Conservation (phyloP, 805 yeast genomes). For the Pichia cabralensis region DNA sequence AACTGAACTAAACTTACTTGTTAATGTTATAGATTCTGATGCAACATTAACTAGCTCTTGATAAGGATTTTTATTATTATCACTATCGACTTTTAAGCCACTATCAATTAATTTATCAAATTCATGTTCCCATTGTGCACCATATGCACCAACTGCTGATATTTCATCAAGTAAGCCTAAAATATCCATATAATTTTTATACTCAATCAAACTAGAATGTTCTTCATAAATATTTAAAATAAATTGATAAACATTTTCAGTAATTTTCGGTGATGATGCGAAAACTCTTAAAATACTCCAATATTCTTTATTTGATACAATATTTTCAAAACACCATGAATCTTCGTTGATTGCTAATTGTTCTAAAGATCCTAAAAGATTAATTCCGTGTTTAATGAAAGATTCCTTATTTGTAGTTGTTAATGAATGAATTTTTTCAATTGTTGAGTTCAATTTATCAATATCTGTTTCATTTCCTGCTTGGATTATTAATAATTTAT, state of each 20-base stretch:
- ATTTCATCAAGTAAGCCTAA: conserved; percentile 70
- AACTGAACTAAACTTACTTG: conserved; percentile 38
- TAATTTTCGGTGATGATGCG: conserved; percentile 34
- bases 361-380: conserved; percentile 38
- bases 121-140: conserved; percentile 67
- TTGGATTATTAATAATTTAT: conserved; percentile 39
- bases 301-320: conserved; percentile 31
- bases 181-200: conserved; percentile 50
- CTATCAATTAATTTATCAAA: conserved; percentile 34
- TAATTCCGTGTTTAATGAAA: conserved; percentile 33
- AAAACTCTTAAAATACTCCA: conserved; percentile 40
- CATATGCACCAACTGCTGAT: conserved; percentile 72
- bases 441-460: conserved; percentile 15
- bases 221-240: conserved; percentile 31
- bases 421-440: conserved; percentile 17
- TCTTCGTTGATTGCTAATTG: conserved; percentile 34
- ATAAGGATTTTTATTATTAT: conserved; percentile 36
- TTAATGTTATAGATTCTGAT: conserved; percentile 50
- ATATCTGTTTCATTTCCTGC: conserved; percentile 19
- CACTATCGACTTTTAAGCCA: conserved; percentile 34
- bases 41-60: conserved; percentile 49
- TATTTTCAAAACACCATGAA: conserved; percentile 31
- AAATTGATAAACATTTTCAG: conserved; percentile 36
- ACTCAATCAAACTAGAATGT: conserved; percentile 29
- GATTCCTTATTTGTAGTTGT: conserved; percentile 30